Percentiles rank a stretch among this genome's conserved stretches.
Evolutionary conservation across 306 rosid genomes (phyloP).

Genomic region (Rubus parviflorus): DNA sequence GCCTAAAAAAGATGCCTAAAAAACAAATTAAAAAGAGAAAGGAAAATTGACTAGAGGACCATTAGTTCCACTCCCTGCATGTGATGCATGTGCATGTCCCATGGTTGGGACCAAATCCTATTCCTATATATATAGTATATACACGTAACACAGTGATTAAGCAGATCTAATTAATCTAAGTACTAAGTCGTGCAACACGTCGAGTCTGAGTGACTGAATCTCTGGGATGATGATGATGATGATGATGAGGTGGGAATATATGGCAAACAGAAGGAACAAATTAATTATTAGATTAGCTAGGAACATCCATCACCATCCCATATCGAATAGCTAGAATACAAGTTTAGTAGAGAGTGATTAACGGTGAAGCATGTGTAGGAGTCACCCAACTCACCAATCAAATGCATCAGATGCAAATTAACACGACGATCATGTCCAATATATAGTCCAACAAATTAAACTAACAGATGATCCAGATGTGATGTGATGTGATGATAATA

Average conservation of each 20-base stretch:
- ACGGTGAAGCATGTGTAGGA: slow-evolving; percentile 8
- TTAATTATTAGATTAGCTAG: background rate
- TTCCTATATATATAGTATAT: background rate
- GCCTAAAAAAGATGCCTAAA: background rate
- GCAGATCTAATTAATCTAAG: slow-evolving; percentile 5
- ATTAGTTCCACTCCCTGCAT: background rate
- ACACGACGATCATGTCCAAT: background rate
- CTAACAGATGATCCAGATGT: background rate
- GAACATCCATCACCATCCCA: background rate
- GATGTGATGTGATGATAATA: background rate
- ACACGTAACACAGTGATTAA: background rate
- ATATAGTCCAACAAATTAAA: background rate
- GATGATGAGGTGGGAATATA: background rate
- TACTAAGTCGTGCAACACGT: background rate
- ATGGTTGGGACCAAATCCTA: background rate
- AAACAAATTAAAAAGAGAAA: background rate
- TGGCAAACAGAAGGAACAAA: background rate
- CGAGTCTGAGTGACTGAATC: background rate
- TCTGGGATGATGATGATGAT: background rate
- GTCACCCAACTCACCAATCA: background rate
- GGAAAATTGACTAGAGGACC: background rate
- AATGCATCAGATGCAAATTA: background rate
- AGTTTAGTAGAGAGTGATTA: background rate
- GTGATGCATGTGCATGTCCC: background rate
- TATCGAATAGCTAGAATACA: background rate